Evolutionary conservation across 2,329 filamentous ascomycete species (phyloP), one percentile per base, ranked within the genome.

Genomic region (Phaeosphaeria sp.): DNA sequence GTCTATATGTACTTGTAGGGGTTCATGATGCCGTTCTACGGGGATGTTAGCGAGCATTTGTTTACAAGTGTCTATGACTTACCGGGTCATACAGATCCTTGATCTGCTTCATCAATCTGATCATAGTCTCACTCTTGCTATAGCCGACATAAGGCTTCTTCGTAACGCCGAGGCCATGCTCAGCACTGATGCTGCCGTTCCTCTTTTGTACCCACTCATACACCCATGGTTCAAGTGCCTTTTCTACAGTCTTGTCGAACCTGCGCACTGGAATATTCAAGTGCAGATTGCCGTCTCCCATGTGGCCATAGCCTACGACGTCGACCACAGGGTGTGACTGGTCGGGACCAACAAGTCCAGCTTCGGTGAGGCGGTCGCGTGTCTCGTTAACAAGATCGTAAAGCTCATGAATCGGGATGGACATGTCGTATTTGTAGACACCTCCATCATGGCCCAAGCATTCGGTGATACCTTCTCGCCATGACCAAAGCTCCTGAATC

Each of bases 391-490:
- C 95, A 27, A 99, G 83, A 67, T 86, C 83, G 80, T 99, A 99
- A 71, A 99, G 87, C 66, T 97, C 89, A 13, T 86, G 79, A 25
- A 99, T 84, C 1, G 95, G 95, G 65, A 99, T 97, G 6, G 95
- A 98, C 30, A 99, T 84, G 74, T 99, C 95, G 77, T 99, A 99
- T 81, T 99, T 99, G 86, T 99, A 99, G 8, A 95, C 93, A 45
- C 93, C 95, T 57, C 95, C 96, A 79, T 91, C 92, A 77, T 97
- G 93, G 61, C 91, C 91, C 24, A 96, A 83, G 46, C 89, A 89
- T 80, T 99, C 95, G 0, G 93, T 89, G 67, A 99, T 92, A 66
- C 93, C 92, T 82, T 99, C 95, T 63, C 95, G 88, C 88, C 93
- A 98, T 57, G 87, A 84, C 95, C 95, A 99, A 51, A 99, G 84